These are phyloP conservation scores for Halenospora varia DNA, from an alignment of 495 filamentous ascomycete species.

Conservation along the genomic window DNA sequence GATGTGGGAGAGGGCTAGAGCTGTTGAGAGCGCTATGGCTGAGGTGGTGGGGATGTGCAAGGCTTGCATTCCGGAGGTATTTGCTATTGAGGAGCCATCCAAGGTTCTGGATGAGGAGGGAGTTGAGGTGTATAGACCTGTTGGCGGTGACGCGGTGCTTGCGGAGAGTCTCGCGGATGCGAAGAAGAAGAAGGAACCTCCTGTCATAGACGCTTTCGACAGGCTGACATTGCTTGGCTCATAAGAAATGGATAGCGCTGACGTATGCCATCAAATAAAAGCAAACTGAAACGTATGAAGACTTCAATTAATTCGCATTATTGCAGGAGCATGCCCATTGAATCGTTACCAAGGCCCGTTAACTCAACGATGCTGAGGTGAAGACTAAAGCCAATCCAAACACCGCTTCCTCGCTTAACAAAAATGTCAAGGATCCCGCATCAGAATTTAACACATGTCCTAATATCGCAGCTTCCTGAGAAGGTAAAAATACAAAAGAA, in stretches of 20 bases:
- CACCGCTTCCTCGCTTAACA: too few relatives aligned
- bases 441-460: too few relatives aligned
- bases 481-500: too few relatives aligned
- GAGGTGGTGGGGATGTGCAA: slow-evolving; percentile 68
- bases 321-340: too few relatives aligned
- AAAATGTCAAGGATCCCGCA: too few relatives aligned
- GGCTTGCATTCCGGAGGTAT: slow-evolving; percentile 63
- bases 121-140: slow-evolving; percentile 28
- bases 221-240: slow-evolving; percentile 52
- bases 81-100: slow-evolving; percentile 35
- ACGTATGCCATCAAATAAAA: background rate
- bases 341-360: too few relatives aligned
- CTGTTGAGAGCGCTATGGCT: slow-evolving; percentile 65
- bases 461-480: too few relatives aligned
- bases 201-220: slow-evolving; percentile 41
- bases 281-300: too few relatives aligned
- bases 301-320: too few relatives aligned
- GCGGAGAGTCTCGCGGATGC: slow-evolving; percentile 43
- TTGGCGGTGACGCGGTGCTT: slow-evolving; percentile 46
- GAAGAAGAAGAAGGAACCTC: slow-evolving; percentile 40
- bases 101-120: slow-evolving; percentile 6
- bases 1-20: slow-evolving; percentile 83
- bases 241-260: slow-evolving; percentile 8
- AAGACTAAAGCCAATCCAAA: too few relatives aligned
- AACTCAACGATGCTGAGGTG: too few relatives aligned